Evolutionary conservation across 2,329 filamentous ascomycete species (phyloP).

Genomic region (Aquanectria penicillioides): DNA sequence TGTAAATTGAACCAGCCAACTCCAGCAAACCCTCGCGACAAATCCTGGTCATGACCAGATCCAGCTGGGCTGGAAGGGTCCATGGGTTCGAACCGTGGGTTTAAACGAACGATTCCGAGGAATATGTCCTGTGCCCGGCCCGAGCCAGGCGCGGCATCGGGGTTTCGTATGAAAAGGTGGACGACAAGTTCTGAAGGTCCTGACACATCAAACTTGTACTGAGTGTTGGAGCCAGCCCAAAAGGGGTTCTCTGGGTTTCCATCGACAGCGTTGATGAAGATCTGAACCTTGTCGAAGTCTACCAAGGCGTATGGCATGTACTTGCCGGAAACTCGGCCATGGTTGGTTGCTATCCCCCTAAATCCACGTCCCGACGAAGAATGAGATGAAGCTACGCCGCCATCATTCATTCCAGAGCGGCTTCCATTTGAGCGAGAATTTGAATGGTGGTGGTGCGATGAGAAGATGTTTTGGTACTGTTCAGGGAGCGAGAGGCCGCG

Average conservation of each 20-base stretch:
- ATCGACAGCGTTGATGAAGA: slow-evolving; percentile 95
- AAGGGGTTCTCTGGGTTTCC: slow-evolving; percentile 91
- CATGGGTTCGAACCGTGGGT: slow-evolving; percentile 83
- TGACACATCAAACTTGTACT: slow-evolving; percentile 99
- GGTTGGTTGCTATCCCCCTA: slow-evolving; percentile 85
- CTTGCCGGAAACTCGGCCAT: slow-evolving; percentile 93
- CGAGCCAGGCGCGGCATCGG: slow-evolving; percentile 81
- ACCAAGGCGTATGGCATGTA: slow-evolving; percentile 94
- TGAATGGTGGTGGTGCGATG: too few species aligned
- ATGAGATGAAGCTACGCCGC: too few species aligned
- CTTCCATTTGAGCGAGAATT: too few species aligned
- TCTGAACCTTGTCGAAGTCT: slow-evolving; percentile 97
- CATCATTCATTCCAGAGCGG: slow-evolving; percentile 35
- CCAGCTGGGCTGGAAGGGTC: slow-evolving; percentile 38
- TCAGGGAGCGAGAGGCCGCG: slow-evolving; percentile 87
- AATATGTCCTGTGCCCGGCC: slow-evolving; percentile 95
- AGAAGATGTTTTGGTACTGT: slow-evolving; percentile 82
- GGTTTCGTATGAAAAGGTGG: slow-evolving; percentile 93
- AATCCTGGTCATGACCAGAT: slow-evolving; percentile 62
- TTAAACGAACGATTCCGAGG: slow-evolving; percentile 86
- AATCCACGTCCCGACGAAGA: slow-evolving; percentile 85
- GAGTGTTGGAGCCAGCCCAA: slow-evolving; percentile 95
- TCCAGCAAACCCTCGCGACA: slow-evolving; percentile 80
- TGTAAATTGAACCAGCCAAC: slow-evolving; percentile 89
- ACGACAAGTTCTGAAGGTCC: slow-evolving; percentile 88